These are phyloP conservation scores for Apiospora pterosperma DNA, from an alignment of 2,329 filamentous ascomycete genomes.

Conservation along the genomic window DNA sequence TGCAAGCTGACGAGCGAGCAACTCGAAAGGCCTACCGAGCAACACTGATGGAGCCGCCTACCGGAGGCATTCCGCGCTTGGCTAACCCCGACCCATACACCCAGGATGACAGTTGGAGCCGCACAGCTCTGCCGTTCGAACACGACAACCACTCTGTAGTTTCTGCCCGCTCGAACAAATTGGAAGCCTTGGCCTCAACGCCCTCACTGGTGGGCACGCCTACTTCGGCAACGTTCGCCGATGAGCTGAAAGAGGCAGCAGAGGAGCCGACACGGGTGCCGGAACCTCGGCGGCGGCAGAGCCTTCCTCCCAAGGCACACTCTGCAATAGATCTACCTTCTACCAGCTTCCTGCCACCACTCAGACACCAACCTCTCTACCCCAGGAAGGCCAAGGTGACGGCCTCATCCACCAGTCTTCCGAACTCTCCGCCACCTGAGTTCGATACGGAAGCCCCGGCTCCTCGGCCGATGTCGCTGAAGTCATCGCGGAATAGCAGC, in stretches of 20 bases:
- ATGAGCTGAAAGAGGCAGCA: slow-evolving; percentile 14
- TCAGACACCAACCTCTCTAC: slow-evolving; percentile 36
- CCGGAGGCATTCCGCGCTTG: neutral
- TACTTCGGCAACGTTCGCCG: slow-evolving; percentile 18
- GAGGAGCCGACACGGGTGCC: slow-evolving; percentile 12
- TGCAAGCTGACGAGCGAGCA: slow-evolving; percentile 11
- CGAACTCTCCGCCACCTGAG: slow-evolving; percentile 24
- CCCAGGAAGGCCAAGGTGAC: slow-evolving; percentile 19
- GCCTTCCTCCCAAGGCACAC: slow-evolving; percentile 20
- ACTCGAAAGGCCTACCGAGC: slow-evolving; percentile 7
- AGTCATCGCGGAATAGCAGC: slow-evolving; percentile 21
- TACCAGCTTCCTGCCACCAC: slow-evolving; percentile 32
- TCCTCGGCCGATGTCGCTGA: slow-evolving; percentile 23
- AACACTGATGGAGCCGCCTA: slow-evolving; percentile 5
- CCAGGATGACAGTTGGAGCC: slow-evolving; percentile 21
- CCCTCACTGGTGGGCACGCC: slow-evolving; percentile 17
- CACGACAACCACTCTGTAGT: slow-evolving; percentile 16
- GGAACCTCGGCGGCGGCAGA: slow-evolving; percentile 8
- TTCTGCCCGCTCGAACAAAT: slow-evolving; percentile 6
- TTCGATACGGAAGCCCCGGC: slow-evolving; percentile 17
- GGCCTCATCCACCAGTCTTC: slow-evolving; percentile 16
- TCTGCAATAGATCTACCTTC: slow-evolving; percentile 26
- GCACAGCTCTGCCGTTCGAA: slow-evolving; percentile 20
- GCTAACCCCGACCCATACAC: neutral
- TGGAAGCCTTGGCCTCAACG: slow-evolving; percentile 8